Evolutionary conservation across 164 flowering plant genomes (phyloP), one percentile per base, ranked within the genome.

Genomic region (Kalanchoe fedtschenkoi): DNA sequence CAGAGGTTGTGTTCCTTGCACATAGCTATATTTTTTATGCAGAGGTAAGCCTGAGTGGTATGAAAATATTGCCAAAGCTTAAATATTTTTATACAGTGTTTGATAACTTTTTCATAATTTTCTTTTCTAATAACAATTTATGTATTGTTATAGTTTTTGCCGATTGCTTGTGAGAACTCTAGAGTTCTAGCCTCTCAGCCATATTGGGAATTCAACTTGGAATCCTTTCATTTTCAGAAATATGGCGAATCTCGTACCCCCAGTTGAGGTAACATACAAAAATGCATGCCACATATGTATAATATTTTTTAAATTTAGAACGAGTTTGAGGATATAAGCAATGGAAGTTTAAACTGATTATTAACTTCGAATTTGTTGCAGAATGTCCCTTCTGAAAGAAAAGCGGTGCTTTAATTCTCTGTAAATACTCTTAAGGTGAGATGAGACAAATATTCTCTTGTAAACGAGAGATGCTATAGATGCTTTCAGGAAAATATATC

Each of bases 101-200:
- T 0, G n/a, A 63, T 8, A 26, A 17, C 9, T 5, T 51, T 24
- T 51, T 51, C 15, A 7, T 21, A 6, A 47, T 9, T 24, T 5
- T 26, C 17, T 51, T 37, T 37, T 13, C 26, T n/a, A 13, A 19
- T 42, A 26, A 11, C 26, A 26, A 51, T 51, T 6, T 0, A 24
- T 7, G 32, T 30, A 32, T 0, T 51, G 56, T 10, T 61, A 76
- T 86, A 91, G 99, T 91, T 91, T 65, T 75, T 88, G 87, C 89
- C 89, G 71, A 84, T 95, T 82, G 88, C 99, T 69, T 95, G 99
- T 78, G 99, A 86, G 66, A 97, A 95, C 73, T 95, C 99, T 29
- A 82, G 99, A 67, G 97, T 95, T 37, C 91, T n/a, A n/a, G 99
- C 73, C 99, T 96, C 10, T 88, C 99, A 15, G 69, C 35, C 66